Evolutionary conservation across 140 eudicot genomes (phyloP), one percentile per base, ranked within the genome.

Genomic region (Senecio squalidus): DNA sequence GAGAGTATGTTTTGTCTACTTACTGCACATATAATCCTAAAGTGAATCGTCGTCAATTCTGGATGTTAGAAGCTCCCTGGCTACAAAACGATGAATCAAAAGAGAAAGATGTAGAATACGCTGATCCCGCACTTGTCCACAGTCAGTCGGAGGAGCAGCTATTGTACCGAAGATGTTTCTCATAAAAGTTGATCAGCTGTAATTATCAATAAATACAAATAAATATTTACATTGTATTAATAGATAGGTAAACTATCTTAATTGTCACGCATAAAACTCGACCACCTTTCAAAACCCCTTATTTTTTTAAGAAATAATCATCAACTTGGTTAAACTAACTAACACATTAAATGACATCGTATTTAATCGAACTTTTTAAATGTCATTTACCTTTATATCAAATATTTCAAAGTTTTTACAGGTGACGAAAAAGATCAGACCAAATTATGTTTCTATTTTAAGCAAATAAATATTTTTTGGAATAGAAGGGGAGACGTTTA

Each of bases 151-250:
- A 24, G 78, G 31, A 0, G 95, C n/a, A 73, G 68, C 49, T 80
- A 60, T 54, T 71, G 36, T 80, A 90, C 36, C 95, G 88, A 39
- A 90, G 74, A 74, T 90, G 82, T 58, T 74, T 81, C 85, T 90
- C 97, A 24, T 90, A 90, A 72, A 59, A 90, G 78, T 80, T 78
- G 64, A 90, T 82, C 76, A 90, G 57, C 97, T 90, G 97, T 26
- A 70, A 59, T 17, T 34, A 64, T 55, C 58, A 41, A 54, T 57
- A 23, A 71, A 44, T 5, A 50, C 22, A 23, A 29, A 51, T 44
- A 26, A 15, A 24, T 18, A 4, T 26, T 16, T 50, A 72, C 70
- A n/a, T n/a, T n/a, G n/a, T n/a, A n/a, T n/a, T n/a, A n/a, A n/a
- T n/a, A n/a, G n/a, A n/a, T n/a, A n/a, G n/a, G n/a, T n/a, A n/a